Percentiles rank a stretch among this genome's conserved stretches.
These are phyloP conservation scores for Tagetes erecta DNA, from an alignment of 129 eudicot genomes.

Conservation along the genomic window DNA sequence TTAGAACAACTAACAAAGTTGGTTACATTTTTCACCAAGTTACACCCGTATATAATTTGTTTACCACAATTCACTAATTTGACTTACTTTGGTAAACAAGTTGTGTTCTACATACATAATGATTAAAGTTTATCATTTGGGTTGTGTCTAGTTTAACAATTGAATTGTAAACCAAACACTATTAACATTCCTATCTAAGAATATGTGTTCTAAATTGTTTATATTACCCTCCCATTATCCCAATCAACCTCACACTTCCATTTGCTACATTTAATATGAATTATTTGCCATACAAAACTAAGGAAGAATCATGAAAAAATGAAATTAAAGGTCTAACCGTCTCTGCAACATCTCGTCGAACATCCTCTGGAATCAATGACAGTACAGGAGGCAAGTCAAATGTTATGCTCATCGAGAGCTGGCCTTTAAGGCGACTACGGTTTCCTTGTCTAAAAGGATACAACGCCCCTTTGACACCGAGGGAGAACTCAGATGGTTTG, in stretches of 20 bases:
- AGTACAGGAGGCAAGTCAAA: conserved; percentile 67
- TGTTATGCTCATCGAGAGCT: conserved; percentile 64
- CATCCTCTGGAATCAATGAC: conserved; percentile 73
- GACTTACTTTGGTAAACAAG: too few relatives aligned
- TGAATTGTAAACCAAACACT: not conserved
- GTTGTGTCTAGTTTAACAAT: not conserved
- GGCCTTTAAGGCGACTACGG: conserved; percentile 81
- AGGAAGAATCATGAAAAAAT: not conserved
- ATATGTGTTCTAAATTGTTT: not conserved
- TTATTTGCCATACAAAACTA: not conserved
- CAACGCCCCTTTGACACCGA: conserved; percentile 71
- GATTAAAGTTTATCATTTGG: not conserved
- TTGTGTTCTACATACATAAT: too few relatives aligned
- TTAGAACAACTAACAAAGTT: too few relatives aligned
- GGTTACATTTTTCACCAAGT: too few relatives aligned
- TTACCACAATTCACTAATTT: too few relatives aligned
- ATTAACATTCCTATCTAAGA: not conserved
- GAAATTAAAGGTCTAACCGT: conserved; percentile 48
- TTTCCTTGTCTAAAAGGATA: conserved; percentile 77
- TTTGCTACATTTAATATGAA: not conserved
- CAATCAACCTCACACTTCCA: not conserved
- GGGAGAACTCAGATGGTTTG: conserved; percentile 69
- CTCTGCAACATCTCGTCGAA: conserved; percentile 68
- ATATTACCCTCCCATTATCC: not conserved
- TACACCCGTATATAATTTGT: too few relatives aligned